Evolutionary conservation across 768 basidiomycete genomes (phyloP).

Genomic region (Phaffia australis): DNA sequence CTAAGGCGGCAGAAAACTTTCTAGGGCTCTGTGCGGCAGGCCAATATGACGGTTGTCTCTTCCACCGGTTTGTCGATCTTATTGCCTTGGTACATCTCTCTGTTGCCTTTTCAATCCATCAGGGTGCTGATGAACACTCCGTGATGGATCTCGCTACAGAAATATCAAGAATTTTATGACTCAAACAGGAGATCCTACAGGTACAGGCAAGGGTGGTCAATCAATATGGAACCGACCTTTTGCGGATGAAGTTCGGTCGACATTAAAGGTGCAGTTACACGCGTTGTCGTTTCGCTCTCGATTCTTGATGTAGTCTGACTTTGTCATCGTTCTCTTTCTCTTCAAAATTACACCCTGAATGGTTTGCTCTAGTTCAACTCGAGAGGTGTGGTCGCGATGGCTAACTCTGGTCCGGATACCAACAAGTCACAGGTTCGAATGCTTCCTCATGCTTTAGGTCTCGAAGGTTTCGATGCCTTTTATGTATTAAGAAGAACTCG

Average conservation of each 20-base stretch:
- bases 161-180: conserved; percentile 96
- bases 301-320: background rate
- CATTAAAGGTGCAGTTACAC: conserved; percentile 59
- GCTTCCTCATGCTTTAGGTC: background rate
- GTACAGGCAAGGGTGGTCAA: conserved; percentile 90
- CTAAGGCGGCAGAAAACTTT: conserved; percentile 96
- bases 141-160: conserved; percentile 33
- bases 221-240: conserved; percentile 93
- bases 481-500: background rate
- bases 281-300: background rate
- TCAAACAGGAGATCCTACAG: conserved; percentile 50
- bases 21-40: conserved; percentile 84
- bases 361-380: conserved; percentile 63
- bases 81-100: background rate
- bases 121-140: background rate
- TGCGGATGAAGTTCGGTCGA: conserved; percentile 81
- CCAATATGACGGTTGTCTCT: conserved; percentile 71
- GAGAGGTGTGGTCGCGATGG: conserved; percentile 94
- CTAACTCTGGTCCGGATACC: conserved; percentile 84
- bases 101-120: background rate
- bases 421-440: conserved; percentile 54
- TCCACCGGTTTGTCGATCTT: conserved; percentile 48
- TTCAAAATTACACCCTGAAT: background rate
- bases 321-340: background rate
- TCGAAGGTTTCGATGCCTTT: background rate